Evolutionary conservation across 2,329 filamentous ascomycete species (phyloP), one percentile per base, ranked within the genome.

Genomic region (Fusarium sp.): DNA sequence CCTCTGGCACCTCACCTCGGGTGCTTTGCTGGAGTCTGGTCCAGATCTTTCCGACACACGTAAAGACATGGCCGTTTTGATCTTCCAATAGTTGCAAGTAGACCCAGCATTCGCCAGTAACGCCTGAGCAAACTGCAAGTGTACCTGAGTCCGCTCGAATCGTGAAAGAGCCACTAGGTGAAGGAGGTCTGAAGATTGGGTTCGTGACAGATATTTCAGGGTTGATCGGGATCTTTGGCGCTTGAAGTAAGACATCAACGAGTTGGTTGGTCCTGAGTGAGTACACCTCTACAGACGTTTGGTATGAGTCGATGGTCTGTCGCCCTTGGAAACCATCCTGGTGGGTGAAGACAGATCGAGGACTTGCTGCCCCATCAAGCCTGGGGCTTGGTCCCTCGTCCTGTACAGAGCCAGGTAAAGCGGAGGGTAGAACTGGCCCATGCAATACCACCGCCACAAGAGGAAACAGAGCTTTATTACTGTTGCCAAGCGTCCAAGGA

Each of bases 31-130:
- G 94, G 34, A 98, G 85, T 50, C 91, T 92, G 2, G 96, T 98
- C 96, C 96, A 99, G 24, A 97, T 85, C 83, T 99, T 99, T 26
- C 92, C 95, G 62, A 96, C 86, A 77, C 95, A 98, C 42, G 83
- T 85, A 80, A 88, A 92, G 50, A 84, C 74, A 28, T 83, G 83
- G 3, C 81, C 79, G 28, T 88, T 87, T 52, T 83, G 82, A 3
- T 82, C 78, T 62, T 83, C 79, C 15, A 83, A 75, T 14, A 85
- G 80, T 70, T 91, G 88, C 14, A 87, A 84, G 76, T 89, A 98
- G 13, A 98, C 85, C 87, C 93, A 98, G 51, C 96, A 91, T 83
- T 98, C 96, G 18, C 96, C 96, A 56, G 94, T 98, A 28, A 88
- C 84, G 6, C 94, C 95, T 56, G 95, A 98, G 62, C 93, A 90